phyloP scores from a whole-genome alignment of 805 yeast species.

The Lachancea thermotolerans region DNA sequence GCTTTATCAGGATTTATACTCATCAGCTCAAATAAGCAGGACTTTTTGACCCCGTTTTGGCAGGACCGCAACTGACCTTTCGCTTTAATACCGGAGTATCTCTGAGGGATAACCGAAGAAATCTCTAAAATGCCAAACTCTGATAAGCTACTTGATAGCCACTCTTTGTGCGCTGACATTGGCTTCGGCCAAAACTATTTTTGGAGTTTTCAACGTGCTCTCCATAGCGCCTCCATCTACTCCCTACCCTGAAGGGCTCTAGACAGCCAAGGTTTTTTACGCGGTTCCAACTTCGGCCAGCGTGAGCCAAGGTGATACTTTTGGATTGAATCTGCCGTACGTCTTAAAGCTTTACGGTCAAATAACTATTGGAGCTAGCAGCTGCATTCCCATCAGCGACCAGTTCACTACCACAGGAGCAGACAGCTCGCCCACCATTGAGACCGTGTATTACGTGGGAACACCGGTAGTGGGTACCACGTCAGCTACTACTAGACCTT shows the following conservation, averaged over 20 bases:
- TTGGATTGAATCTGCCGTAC: slow-evolving; percentile 11
- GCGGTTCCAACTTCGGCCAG: slow-evolving; percentile 7
- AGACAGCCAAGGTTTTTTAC: slow-evolving; percentile 9
- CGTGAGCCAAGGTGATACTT: slow-evolving; percentile 10
- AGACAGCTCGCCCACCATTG: slow-evolving; percentile 5
- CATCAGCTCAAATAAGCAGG: too few species aligned
- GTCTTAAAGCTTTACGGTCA: slow-evolving; percentile 9
- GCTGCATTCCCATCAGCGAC: slow-evolving; percentile 1
- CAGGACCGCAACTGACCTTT: too few species aligned
- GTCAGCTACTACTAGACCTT: slow-evolving; percentile 1
- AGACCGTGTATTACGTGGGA: slow-evolving; percentile 7
- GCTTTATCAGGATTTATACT: too few species aligned
- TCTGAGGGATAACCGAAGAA: too few species aligned
- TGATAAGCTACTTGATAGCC: too few species aligned
- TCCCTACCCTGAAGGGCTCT: slow-evolving; percentile 6
- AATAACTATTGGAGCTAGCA: background rate
- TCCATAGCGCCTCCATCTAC: background rate
- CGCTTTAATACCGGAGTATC: too few species aligned
- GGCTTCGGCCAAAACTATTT: too few species aligned
- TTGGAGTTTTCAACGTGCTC: too few species aligned
- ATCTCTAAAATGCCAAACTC: too few species aligned
- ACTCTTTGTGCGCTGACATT: too few species aligned
- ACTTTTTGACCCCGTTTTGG: too few species aligned
- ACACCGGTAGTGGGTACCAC: slow-evolving; percentile 6
- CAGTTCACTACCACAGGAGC: slow-evolving; percentile 1